Evolutionary conservation across 208 protist genomes (phyloP).

Genomic region (Blastocrithidia nonstop): DNA sequence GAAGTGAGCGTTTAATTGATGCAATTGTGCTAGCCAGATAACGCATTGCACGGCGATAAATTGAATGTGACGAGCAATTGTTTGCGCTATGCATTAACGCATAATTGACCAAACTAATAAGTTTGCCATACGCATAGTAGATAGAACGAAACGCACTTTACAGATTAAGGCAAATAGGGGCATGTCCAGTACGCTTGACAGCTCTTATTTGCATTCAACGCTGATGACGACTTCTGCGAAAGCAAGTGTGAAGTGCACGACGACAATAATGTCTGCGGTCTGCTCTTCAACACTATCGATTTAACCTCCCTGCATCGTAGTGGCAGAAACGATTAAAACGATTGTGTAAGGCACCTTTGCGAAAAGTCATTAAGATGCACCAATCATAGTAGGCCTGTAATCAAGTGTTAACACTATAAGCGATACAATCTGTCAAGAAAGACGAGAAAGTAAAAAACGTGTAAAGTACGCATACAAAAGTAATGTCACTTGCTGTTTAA

Average conservation of each 20-base stretch:
- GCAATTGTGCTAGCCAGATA: background rate
- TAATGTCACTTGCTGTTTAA: background rate
- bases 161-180: conserved; percentile 7
- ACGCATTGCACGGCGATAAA: background rate
- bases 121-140: conserved; percentile 9
- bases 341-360: background rate
- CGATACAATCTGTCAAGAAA: no score
- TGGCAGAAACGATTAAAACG: background rate
- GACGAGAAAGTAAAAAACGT: background rate
- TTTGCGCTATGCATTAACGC: background rate
- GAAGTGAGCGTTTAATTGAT: conserved; percentile 1
- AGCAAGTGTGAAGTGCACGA: conserved; percentile 6
- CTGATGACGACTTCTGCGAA: conserved; percentile 46
- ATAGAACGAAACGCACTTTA: conserved; percentile 4
- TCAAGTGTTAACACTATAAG: background rate
- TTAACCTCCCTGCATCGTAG: no score
- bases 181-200: conserved; percentile 18
- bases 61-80: background rate
- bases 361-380: background rate
- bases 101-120: no score
- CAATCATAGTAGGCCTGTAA: conserved; percentile 3
- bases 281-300: no score
- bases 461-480: background rate
- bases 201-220: conserved; percentile 37
- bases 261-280: no score